phyloP scores from a whole-genome alignment of 495 filamentous ascomycete genomes.

The Xylaria bambusicola region DNA sequence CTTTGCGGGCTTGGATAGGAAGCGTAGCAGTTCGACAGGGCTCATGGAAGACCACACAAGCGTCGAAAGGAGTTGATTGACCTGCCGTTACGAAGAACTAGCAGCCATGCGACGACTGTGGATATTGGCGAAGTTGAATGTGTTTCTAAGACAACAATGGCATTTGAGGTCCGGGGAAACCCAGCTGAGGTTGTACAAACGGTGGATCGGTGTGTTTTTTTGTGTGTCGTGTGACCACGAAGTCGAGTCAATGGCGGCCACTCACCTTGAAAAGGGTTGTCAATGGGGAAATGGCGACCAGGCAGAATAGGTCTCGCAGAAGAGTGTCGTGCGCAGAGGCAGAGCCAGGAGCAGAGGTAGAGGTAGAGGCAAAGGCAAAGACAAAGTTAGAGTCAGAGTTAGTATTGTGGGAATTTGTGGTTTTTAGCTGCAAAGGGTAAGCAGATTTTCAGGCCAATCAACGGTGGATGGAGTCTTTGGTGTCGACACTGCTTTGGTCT shows the following conservation, averaged over 20 bases:
- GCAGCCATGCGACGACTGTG: constrained; percentile 1
- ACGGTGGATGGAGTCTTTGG: constrained; percentile 2
- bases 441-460: neutral
- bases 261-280: neutral
- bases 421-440: no score
- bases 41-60: constrained; percentile 66
- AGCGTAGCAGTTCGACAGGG: constrained; percentile 87
- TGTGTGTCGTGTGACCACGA: constrained; percentile 5
- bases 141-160: neutral
- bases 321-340: no score
- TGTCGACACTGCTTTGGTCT: neutral
- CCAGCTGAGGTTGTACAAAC: neutral
- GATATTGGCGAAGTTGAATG: neutral
- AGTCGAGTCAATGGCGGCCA: neutral
- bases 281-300: neutral
- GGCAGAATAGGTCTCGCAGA: no score
- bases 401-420: no score
- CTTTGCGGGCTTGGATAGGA: constrained; percentile 96
- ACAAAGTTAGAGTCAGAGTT: no score
- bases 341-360: no score
- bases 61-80: constrained; percentile 3
- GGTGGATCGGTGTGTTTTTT: neutral
- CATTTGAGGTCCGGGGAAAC: neutral
- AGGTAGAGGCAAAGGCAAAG: no score
- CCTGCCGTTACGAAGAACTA: constrained; percentile 23